Percentiles rank a stretch among this genome's conserved stretches.
Evolutionary conservation across 352 stramenopile species (phyloP).

Genomic region (Phytophthora sp.): DNA sequence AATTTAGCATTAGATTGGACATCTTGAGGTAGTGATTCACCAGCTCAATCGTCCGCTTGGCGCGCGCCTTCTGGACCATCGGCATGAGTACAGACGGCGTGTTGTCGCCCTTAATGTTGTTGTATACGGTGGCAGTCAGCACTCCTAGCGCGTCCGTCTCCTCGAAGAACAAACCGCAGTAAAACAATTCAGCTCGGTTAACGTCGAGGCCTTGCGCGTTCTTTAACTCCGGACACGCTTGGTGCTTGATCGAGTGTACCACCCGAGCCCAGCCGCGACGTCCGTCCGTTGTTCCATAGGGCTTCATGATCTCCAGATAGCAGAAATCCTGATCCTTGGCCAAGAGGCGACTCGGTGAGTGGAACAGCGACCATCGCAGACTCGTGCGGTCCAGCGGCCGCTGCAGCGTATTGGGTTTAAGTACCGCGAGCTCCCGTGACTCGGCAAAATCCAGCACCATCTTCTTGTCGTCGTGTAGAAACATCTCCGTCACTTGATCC

Average conservation of each 20-base stretch:
- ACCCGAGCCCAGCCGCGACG: conserved; percentile 75
- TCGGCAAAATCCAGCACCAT: conserved; percentile 81
- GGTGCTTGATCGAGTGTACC: conserved; percentile 73
- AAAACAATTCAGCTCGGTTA: conserved; percentile 63
- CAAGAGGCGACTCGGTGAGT: conserved; percentile 58
- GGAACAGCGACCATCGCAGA: conserved; percentile 75
- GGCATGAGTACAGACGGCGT: conserved; percentile 53
- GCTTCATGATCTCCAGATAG: conserved; percentile 78
- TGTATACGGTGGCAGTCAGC: conserved; percentile 66
- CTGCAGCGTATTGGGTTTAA: conserved; percentile 44
- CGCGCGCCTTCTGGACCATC: conserved; percentile 61
- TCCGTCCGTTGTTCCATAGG: conserved; percentile 55
- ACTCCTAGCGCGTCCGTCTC: conserved; percentile 58
- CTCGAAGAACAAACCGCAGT: conserved; percentile 73
- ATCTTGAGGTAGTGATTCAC: conserved; percentile 80
- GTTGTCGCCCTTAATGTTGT: conserved; percentile 54
- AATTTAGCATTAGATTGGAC: conserved; percentile 45
- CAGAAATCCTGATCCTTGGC: conserved; percentile 78
- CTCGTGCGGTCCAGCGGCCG: conserved; percentile 61
- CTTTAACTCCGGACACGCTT: conserved; percentile 60
- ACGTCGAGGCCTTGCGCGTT: conserved; percentile 38
- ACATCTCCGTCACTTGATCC: conserved; percentile 72
- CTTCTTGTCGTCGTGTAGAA: conserved; percentile 65
- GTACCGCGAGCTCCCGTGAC: conserved; percentile 56
- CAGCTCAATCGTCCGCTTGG: conserved; percentile 63